Percentiles rank a stretch among this genome's conserved stretches.
phyloP scores from a whole-genome alignment of 495 filamentous ascomycete species.

The Lepraria neglecta region DNA sequence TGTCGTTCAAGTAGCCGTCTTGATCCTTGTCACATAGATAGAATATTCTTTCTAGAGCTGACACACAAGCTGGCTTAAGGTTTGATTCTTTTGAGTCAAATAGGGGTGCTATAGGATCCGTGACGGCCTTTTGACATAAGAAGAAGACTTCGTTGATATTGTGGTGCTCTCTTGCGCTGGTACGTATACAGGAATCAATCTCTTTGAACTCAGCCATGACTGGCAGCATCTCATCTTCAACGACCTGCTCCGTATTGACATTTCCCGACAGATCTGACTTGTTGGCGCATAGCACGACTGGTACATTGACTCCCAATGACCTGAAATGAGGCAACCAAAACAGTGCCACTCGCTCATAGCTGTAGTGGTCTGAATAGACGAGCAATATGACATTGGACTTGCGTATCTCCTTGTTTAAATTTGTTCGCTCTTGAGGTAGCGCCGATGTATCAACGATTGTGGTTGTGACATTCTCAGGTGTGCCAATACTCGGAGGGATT shows the following conservation, averaged over 20 bases:
- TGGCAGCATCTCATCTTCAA: conserved; percentile 96
- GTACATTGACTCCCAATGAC: conserved; percentile 95
- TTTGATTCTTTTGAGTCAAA: conserved; percentile 90
- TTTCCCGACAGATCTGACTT: conserved; percentile 77
- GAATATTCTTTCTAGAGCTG: conserved; percentile 82
- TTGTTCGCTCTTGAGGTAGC: conserved; percentile 83
- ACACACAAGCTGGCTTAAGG: conserved; percentile 80
- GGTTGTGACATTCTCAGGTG: conserved; percentile 88
- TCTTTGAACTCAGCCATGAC: conserved; percentile 99
- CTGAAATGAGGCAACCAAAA: conserved; percentile 99
- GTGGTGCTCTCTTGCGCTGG: conserved; percentile 86
- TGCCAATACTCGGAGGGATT: conserved; percentile 79
- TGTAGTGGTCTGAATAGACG: conserved; percentile 96
- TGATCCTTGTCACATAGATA: conserved; percentile 95
- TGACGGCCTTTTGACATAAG: conserved; percentile 97
- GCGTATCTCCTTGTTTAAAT: conserved; percentile 84
- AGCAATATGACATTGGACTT: conserved; percentile 96
- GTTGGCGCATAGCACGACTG: conserved; percentile 93
- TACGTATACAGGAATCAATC: conserved; percentile 94
- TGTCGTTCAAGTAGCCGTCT: conserved; percentile 86
- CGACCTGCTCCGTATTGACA: conserved; percentile 68
- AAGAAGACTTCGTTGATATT: conserved; percentile 98
- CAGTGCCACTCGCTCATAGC: conserved; percentile 92
- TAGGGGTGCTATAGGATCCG: conserved; percentile 90
- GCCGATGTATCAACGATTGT: conserved; percentile 96